Evolutionary conservation across 345 rosid genomes (phyloP), one percentile per base, ranked within the genome.

Genomic region (Eucalyptus lansdowneana): DNA sequence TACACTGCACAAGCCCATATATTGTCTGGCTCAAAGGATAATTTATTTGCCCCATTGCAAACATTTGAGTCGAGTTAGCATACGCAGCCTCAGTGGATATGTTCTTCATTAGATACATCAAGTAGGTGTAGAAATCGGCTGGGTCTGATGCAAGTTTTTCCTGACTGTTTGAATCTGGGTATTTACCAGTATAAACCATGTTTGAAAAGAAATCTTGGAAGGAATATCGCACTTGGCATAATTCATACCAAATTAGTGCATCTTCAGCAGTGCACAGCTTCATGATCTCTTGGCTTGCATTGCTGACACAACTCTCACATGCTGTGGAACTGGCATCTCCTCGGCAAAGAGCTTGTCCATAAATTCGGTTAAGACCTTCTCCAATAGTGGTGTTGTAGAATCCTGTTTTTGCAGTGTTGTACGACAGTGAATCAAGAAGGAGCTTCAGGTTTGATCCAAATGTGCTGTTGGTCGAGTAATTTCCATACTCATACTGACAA

Each of bases 211-310:
- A 54, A 13, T 88, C 53, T 31, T 13, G 81, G 15, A 51, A 51
- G 3, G 95, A 94, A 91, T 92, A 92, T 21, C 86, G 91, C 56
- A 94, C 87, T 89, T 92, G 92, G 67, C 94, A 94, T 15, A 49
- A 47, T 45, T 94, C 93, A 47, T 90, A 85, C 93, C 95, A 94
- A 47, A 92, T 89, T 11, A 85, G 80, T 14, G 90, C 93, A 21
- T 91, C 91, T 56, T 9, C 37, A 9, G 86, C 86, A 8, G 4
- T 87, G 87, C 92, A 92, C 7, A 4, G 17, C 12, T 86, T 10
- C 51, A 88, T 7, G 62, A 94, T 90, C 45, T 51, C 86, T 13
- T 69, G 87, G 16, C 69, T 58, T 88, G 94, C 94, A 31, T 54
- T 89, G 9, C 80, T 44, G 15, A 93, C 51, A 65, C 95, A 94